phyloP scores from a whole-genome alignment of 805 yeast genomes.

The Candida methanosorbosa region DNA sequence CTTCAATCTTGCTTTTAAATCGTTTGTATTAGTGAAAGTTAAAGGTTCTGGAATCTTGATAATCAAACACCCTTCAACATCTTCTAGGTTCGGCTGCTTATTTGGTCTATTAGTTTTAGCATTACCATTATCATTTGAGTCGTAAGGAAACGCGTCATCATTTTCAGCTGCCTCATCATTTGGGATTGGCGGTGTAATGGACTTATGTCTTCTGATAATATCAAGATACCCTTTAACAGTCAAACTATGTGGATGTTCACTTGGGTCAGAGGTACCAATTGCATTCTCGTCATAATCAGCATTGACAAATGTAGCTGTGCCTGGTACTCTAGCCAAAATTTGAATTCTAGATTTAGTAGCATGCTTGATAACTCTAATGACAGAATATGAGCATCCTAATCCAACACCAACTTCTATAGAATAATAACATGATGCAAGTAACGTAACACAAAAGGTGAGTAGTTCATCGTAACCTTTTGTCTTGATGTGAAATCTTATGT shows the following conservation, averaged over 20 bases:
- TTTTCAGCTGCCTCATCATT: neutral
- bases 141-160: neutral
- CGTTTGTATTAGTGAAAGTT: conserved; percentile 80
- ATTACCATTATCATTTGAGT: neutral
- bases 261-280: conserved; percentile 6
- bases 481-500: conserved; percentile 60
- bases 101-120: too few relatives aligned
- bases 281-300: conserved; percentile 45
- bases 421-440: conserved; percentile 53
- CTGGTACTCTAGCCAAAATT: conserved; percentile 62
- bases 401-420: conserved; percentile 88
- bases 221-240: conserved; percentile 20
- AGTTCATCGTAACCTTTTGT: conserved; percentile 75
- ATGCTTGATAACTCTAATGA: conserved; percentile 71
- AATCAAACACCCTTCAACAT: conserved; percentile 64
- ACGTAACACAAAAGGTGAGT: conserved; percentile 55
- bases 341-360: conserved; percentile 80
- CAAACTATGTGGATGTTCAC: conserved; percentile 4
- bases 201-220: conserved; percentile 6
- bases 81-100: conserved; percentile 29
- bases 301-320: conserved; percentile 54
- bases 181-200: neutral
- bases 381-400: conserved; percentile 75
- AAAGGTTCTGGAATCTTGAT: conserved; percentile 83
- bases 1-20: conserved; percentile 54